Base-by-base conservation (phyloP, 805 yeast genomes). In the Naumovozyma castellii region DNA sequence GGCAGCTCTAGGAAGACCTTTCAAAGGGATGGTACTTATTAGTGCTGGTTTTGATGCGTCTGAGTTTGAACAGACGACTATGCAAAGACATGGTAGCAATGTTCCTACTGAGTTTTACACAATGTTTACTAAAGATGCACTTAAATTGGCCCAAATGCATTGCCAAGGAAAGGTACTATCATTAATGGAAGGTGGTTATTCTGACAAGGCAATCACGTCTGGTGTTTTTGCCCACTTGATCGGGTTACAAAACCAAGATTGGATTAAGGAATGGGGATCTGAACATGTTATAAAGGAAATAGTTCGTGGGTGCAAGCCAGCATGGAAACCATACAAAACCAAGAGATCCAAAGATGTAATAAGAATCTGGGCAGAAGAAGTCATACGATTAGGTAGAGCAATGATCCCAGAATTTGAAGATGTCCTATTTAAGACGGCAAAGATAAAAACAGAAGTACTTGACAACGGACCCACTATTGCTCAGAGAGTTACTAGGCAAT, bases 21-120 rank as follows among this genome's bases (percentile, higher is more conserved):
- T 75, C 56, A 72, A 70, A 45, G 74, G 78, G 1, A 47, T 84
- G 43, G 74, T 85, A 2, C 71, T 80, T n/a, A 68, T 84, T 1
- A 83, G 94, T 34, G 88, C 94, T 0, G 95, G 95, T 2, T 85
- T 84, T 56, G 95, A 84, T 62, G 94, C 92, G 2, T 77, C 84
- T 14, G 95, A 84, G 55, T 79, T 73, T 57, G 95, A 84, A 54
- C 78, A 78, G 42, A 75, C 75, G n/a, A 74, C 79, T 37, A 85
- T 84, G 94, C 94, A 84, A 59, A 67, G 94, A 39, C 94, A 85
- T 56, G 76, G 76, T 0, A 84, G 81, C 18, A 78, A 80, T 50
- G 86, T 84, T 9, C 95, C 95, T 3, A 83, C 94, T 0, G 73
- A 80, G 15, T 84, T 85, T 53, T 84, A 80, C 56, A 71, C 83